Evolutionary conservation across 768 basidiomycete species (phyloP).

Genomic region (Sistotremastrum niveocremeum): DNA sequence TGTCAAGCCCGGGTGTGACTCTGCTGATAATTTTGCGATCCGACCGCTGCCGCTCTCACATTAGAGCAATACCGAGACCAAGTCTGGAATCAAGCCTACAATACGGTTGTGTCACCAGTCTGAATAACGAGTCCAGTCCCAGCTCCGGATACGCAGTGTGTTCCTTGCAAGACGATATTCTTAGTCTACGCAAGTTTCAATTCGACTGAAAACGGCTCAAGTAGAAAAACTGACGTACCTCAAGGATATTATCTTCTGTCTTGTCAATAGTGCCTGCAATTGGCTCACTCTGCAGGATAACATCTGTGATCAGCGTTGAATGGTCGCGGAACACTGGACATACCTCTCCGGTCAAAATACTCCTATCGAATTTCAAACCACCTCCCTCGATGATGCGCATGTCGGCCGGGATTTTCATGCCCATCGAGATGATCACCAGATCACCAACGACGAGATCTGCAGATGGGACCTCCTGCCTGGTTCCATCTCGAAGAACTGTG

Average conservation of each 20-base stretch:
- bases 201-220: background rate
- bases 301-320: slow-evolving; percentile 15
- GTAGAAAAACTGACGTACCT: background rate
- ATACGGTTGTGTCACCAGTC: slow-evolving; percentile 8
- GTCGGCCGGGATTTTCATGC: slow-evolving; percentile 62
- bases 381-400: slow-evolving; percentile 45
- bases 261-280: slow-evolving; percentile 17
- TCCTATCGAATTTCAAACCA: slow-evolving; percentile 46
- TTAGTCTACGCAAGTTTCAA: slow-evolving; percentile 8
- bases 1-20: slow-evolving; percentile 21
- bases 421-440: slow-evolving; percentile 45
- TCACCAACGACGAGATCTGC: slow-evolving; percentile 57
- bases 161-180: slow-evolving; percentile 22
- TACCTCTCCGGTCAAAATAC: slow-evolving; percentile 53
- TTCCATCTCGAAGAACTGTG: slow-evolving; percentile 42
- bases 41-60: slow-evolving; percentile 15
- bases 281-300: slow-evolving; percentile 12
- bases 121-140: slow-evolving; percentile 7
- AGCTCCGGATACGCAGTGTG: slow-evolving; percentile 6
- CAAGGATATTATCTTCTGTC: slow-evolving; percentile 19
- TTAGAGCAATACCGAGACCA: no score
- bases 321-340: no score
- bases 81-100: background rate
- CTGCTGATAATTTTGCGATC: slow-evolving; percentile 25
- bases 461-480: slow-evolving; percentile 34